phyloP scores from a whole-genome alignment of 495 filamentous ascomycete genomes.

The Penicillium longicatenatum region DNA sequence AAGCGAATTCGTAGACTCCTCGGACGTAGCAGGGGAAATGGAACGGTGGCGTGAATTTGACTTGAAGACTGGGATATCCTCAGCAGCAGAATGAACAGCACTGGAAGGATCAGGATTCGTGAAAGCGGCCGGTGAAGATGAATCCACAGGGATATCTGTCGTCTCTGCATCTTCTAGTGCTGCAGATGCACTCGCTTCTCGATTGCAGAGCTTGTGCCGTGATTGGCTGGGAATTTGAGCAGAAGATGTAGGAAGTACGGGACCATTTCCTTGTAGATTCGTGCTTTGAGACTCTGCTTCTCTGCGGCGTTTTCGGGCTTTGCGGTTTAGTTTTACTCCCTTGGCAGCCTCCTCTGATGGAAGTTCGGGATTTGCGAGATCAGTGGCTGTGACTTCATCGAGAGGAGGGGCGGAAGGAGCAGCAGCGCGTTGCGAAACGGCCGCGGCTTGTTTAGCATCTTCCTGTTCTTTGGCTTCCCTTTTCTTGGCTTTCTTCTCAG shows the following conservation, averaged over 20 bases:
- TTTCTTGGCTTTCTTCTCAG: conserved; percentile 4
- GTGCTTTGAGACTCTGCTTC: not conserved
- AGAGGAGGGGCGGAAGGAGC: too few species aligned
- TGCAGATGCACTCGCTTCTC: not conserved
- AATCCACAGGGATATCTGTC: not conserved
- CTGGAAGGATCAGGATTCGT: not conserved
- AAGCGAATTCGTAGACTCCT: conserved; percentile 16
- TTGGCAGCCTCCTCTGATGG: too few species aligned
- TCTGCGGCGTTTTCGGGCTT: not conserved
- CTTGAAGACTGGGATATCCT: not conserved
- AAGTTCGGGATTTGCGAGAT: too few species aligned
- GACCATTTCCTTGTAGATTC: not conserved
- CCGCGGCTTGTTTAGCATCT: not conserved
- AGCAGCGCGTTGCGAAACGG: not conserved
- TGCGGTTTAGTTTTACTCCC: not conserved
- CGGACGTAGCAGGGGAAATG: conserved; percentile 11
- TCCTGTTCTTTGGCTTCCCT: not conserved
- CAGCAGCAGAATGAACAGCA: not conserved
- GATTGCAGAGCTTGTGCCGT: too few species aligned
- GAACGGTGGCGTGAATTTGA: not conserved
- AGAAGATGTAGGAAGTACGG: not conserved
- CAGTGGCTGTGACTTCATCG: too few species aligned
- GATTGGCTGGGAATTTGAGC: too few species aligned
- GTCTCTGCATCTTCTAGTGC: not conserved
- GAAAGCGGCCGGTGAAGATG: not conserved